A percentile compares a stretch with the other conserved stretches of the same genome.
phyloP scores from a whole-genome alignment of 192 early-diverging fungal species.

The Phlyctochytrium bullatum region DNA sequence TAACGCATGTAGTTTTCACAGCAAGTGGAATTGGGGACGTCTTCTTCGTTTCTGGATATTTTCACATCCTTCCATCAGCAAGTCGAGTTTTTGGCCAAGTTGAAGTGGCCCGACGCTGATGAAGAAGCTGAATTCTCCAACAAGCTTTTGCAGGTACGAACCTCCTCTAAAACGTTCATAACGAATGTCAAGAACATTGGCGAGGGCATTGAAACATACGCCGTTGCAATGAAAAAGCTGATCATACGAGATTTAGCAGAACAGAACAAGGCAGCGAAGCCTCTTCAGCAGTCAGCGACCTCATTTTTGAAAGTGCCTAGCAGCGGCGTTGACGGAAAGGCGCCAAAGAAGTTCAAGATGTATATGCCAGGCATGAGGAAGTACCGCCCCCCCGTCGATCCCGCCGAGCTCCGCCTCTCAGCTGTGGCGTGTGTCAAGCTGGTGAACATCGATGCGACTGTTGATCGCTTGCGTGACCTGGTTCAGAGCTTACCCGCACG shows the following conservation, averaged over 20 bases:
- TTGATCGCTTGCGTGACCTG: too few relatives aligned
- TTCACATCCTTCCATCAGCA: neutral
- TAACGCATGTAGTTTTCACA: neutral
- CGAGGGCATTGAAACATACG: neutral
- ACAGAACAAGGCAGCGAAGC: neutral
- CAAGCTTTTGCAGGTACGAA: neutral
- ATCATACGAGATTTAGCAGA: neutral
- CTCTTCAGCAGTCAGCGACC: too few relatives aligned
- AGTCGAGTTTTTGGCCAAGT: neutral
- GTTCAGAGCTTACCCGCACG: too few relatives aligned
- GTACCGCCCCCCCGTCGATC: too few relatives aligned
- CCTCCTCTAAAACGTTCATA: neutral
- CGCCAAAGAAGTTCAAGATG: too few relatives aligned
- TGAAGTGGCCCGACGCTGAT: constrained; percentile 1
- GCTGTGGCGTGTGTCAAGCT: too few relatives aligned
- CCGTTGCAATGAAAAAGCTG: neutral
- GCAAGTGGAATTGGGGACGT: neutral
- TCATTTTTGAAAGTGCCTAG: too few relatives aligned
- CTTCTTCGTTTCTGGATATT: neutral
- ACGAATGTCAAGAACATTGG: neutral
- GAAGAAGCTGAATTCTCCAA: neutral
- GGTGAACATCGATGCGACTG: too few relatives aligned
- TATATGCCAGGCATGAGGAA: too few relatives aligned
- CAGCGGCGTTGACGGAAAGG: too few relatives aligned
- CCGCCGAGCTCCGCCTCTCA: too few relatives aligned